Evolutionary conservation across 1,284 basidiomycete species (phyloP), one percentile per base, ranked within the genome.

Genomic region (Hemileia vastatrix): DNA sequence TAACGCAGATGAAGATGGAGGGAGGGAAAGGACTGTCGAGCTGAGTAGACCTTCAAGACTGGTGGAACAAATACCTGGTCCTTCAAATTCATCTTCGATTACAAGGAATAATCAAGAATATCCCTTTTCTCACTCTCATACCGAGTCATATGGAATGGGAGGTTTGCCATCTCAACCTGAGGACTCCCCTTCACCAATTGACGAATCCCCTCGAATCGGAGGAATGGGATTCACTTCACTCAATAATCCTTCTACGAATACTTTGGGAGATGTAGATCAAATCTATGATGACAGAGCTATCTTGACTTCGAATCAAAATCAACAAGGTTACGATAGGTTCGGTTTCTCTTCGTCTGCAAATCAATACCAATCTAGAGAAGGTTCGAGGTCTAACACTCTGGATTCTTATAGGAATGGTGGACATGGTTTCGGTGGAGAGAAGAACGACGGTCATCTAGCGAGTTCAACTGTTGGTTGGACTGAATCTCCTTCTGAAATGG

Each of bases 251-350:
- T 40, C 36, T 15, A 40, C 15, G 6, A 15, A 9, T 40, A 40
- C 36, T 40, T 40, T 40, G 15, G 57, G 57, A 18, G 57, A 27
- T 5, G 24, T 50, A 13, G 27, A 27, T 27, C 27, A 27, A 27
- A 27, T 27, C 27, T 27, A 27, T 27, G 27, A 27, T 27, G 27
- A 27, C 27, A 27, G 27, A 27, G 27, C 27, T 27, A 27, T 27
- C 27, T 44, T 59, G 6, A 59, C 48, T 4, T 54, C 53, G 6
- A 8, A 59, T 36, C 57, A 59, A 54, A 31, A 11, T 36, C 43
- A 59, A 23, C 8, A 11, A 23, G 57, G 57, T 8, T 59, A 54
- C 49, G 33, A 59, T 49, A 9, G 40, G 15, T 59, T n/a, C 18
- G 57, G 49, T 18, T 48, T 27, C 27, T 27, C 27, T 27, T 27